Evolutionary conservation across 2,329 filamentous ascomycete genomes (phyloP).

Genomic region (Colletotrichum cereale): DNA sequence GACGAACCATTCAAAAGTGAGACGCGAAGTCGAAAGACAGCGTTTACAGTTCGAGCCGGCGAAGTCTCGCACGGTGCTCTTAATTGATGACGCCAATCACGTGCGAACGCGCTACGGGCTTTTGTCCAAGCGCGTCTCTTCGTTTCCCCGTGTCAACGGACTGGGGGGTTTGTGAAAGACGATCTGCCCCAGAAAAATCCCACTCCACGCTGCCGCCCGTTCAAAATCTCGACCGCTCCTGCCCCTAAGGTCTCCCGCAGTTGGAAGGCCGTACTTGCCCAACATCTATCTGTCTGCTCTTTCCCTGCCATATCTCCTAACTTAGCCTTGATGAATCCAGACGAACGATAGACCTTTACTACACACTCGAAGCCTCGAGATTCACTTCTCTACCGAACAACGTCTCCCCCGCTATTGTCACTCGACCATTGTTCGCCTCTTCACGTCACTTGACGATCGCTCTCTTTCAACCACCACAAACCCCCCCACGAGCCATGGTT

Average conservation of each 20-base stretch:
- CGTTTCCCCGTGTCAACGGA: constrained; percentile 36
- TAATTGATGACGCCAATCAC: constrained; percentile 40
- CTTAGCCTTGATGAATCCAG: not conserved
- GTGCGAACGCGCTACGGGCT: constrained; percentile 35
- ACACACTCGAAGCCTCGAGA: not conserved
- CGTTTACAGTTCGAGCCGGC: constrained; percentile 3
- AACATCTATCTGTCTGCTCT: constrained; percentile 1
- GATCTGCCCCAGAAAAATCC: constrained; percentile 39
- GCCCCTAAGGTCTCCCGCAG: constrained; percentile 5
- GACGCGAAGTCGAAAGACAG: constrained; percentile 33
- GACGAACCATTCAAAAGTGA: constrained; percentile 10
- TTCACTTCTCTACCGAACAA: not conserved
- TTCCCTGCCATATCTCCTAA: constrained; percentile 1
- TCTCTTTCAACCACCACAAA: not conserved
- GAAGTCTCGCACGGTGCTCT: constrained; percentile 5
- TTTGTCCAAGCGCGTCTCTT: constrained; percentile 34
- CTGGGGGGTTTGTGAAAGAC: constrained; percentile 17
- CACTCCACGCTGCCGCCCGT: constrained; percentile 23
- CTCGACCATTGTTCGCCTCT: constrained; percentile 14
- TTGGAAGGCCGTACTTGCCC: constrained; percentile 11
- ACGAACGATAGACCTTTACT: not conserved
- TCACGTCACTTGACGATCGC: not conserved
- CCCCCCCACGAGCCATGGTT: constrained; percentile 12
- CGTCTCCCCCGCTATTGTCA: constrained; percentile 3
- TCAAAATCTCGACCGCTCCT: constrained; percentile 38